Conservation (phyloP, 768 basidiomycete species). For the Podaxis sp. region DNA sequence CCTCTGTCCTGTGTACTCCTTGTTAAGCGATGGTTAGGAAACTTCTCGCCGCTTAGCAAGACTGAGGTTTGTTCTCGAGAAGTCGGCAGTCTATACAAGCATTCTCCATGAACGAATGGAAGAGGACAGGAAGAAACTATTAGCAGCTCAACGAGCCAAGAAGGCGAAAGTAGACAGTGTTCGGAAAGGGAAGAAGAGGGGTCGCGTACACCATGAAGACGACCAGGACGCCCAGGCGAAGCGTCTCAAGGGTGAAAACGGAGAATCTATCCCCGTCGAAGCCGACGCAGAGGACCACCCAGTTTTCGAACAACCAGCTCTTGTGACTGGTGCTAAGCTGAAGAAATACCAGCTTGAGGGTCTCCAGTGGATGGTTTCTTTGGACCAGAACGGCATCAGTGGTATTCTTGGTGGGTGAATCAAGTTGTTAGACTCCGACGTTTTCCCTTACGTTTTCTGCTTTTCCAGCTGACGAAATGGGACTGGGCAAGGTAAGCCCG, state of each 20-base stretch:
- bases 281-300: slow-evolving; percentile 14
- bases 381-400: slow-evolving; percentile 81
- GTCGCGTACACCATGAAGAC: background rate
- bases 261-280: slow-evolving; percentile 16
- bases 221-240: background rate
- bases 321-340: slow-evolving; percentile 81
- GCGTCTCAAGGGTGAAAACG: slow-evolving; percentile 21
- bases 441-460: background rate
- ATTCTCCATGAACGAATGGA: slow-evolving; percentile 77
- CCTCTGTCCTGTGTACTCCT: background rate
- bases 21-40: slow-evolving; percentile 31
- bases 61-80: slow-evolving; percentile 67
- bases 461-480: slow-evolving; percentile 85
- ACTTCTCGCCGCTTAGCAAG: slow-evolving; percentile 43
- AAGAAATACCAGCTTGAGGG: slow-evolving; percentile 93
- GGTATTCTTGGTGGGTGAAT: slow-evolving; percentile 63
- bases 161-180: slow-evolving; percentile 19
- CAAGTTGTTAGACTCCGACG: background rate
- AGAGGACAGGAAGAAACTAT: slow-evolving; percentile 35
- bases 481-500: slow-evolving; percentile 63
- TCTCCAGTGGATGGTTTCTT: slow-evolving; percentile 89
- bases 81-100: slow-evolving; percentile 70
- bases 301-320: slow-evolving; percentile 64
- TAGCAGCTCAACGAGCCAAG: slow-evolving; percentile 20
- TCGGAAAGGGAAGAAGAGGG: slow-evolving; percentile 19